Evolutionary conservation across 805 yeast species (phyloP).

Genomic region (Kluyveromyces dobzhanskii): DNA sequence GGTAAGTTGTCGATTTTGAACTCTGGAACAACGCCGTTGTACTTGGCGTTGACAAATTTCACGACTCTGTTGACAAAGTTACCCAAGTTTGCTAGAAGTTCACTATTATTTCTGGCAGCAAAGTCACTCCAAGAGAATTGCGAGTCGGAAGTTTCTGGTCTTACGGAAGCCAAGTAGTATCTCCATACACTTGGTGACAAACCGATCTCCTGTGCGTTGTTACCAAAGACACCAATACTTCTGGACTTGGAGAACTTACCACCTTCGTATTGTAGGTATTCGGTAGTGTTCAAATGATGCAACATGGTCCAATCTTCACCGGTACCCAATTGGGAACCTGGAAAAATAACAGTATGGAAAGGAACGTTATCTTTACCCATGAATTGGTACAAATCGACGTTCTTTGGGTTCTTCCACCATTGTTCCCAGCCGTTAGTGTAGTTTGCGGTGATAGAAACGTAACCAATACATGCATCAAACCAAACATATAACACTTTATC

Average conservation of each 20-base stretch:
- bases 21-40: constrained; percentile 80
- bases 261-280: constrained; percentile 93
- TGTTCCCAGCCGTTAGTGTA: constrained; percentile 71
- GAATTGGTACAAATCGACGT: constrained; percentile 85
- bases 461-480: constrained; percentile 98
- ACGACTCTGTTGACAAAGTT: constrained; percentile 91
- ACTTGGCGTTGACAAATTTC: constrained; percentile 84
- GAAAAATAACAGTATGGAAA: constrained; percentile 98
- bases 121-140: constrained; percentile 97
- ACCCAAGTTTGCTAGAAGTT: constrained; percentile 91
- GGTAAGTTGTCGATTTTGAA: constrained; percentile 43
- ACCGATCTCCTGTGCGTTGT: constrained; percentile 92
- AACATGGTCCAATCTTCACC: constrained; percentile 82
- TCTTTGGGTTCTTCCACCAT: constrained; percentile 95
- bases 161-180: constrained; percentile 81
- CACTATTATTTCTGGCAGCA: constrained; percentile 88
- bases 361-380: constrained; percentile 99
- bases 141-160: constrained; percentile 95
- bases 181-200: constrained; percentile 93
- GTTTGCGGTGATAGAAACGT: constrained; percentile 91
- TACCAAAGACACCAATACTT: constrained; percentile 96
- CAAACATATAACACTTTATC: constrained; percentile 94
- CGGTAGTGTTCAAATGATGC: constrained; percentile 89
- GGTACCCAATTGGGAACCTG: constrained; percentile 86
- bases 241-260: constrained; percentile 98